Base-by-base conservation (phyloP, 805 yeast species). In the Tetrapisispora arboricola region DNA sequence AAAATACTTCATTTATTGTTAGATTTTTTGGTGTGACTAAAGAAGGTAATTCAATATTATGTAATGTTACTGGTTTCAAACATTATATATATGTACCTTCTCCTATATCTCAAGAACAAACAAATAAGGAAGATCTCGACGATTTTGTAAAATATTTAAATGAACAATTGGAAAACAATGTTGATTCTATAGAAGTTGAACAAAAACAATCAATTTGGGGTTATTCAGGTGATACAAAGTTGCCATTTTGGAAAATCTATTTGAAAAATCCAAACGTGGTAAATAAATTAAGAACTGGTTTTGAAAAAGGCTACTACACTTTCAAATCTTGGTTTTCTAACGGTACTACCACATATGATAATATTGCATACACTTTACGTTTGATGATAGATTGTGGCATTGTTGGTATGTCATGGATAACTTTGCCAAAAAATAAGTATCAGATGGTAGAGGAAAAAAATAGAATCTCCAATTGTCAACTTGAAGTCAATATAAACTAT, bases 331-430 rank as follows among this genome's bases (percentile, higher is more conserved):
- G 85, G 61, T 72, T 76, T 19, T 67, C 73, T 2, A 67, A 69
- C 25, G 78, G 81, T 48, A 61, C 72, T 13, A 78, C 81, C 51
- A 78, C 96, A 0, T 92, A 80, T 58, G 99, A 92, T 62, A 92
- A 92, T 58, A 79, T 92, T 45, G 85, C 87, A 42, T 94, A 82
- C 58, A 67, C 86, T 27, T 62, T 94, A 44, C 71, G 98, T 51
- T 67, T 88, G 62, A 86, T 92, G 92, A 76, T 92, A 33, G 99
- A 92, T 63, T 80, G 94, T 61, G 76, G 80, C 38, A 85, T 90
- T 45, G 82, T 90, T 1, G 94, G 99, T 30, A 92, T 92, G 98
- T 83, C 94, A 20, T 92, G 99, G 99, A 71, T 94, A 21, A 83
- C 95, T 0, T 70, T 90, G 20, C 96, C 97, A 0, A 74, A 70